These are phyloP conservation scores for Vigna hirtella DNA, from an alignment of 306 rosid species.

Conservation along the genomic window DNA sequence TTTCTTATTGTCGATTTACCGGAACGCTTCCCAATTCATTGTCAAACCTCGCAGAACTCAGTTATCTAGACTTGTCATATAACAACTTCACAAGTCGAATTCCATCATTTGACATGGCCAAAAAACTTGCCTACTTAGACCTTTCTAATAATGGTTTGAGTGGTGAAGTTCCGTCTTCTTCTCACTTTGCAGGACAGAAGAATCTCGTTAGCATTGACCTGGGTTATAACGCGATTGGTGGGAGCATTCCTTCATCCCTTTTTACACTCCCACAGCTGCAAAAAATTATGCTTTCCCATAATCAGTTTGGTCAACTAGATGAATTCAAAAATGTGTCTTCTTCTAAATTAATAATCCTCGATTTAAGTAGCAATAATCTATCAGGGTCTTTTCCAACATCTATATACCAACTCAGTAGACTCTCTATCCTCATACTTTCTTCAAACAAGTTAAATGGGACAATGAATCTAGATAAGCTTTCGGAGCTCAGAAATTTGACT, in stretches of 20 bases:
- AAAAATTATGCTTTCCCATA: constrained; percentile 43
- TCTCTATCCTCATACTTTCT: constrained; percentile 53
- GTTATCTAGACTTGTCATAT: constrained; percentile 43
- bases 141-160: constrained; percentile 51
- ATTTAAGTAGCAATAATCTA: constrained; percentile 57
- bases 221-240: constrained; percentile 36
- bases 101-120: constrained; percentile 48
- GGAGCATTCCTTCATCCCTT: constrained; percentile 52
- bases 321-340: constrained; percentile 29
- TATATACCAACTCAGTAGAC: constrained; percentile 46
- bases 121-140: constrained; percentile 40
- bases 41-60: constrained; percentile 44
- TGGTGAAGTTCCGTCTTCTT: constrained; percentile 45
- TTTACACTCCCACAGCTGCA: constrained; percentile 43
- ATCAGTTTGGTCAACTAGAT: constrained; percentile 45
- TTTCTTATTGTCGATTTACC: constrained; percentile 28
- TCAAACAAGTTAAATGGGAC: constrained; percentile 61
- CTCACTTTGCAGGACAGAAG: constrained; percentile 43
- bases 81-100: constrained; percentile 49
- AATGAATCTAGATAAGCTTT: constrained; percentile 24
- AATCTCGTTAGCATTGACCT: constrained; percentile 39
- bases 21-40: constrained; percentile 53
- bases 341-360: constrained; percentile 48
- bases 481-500: constrained; percentile 46
- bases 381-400: constrained; percentile 55